A percentile compares a stretch with the other conserved stretches of the same genome.
Conservation (phyloP, 805 yeast genomes). For the Kuraishia molischiana region DNA sequence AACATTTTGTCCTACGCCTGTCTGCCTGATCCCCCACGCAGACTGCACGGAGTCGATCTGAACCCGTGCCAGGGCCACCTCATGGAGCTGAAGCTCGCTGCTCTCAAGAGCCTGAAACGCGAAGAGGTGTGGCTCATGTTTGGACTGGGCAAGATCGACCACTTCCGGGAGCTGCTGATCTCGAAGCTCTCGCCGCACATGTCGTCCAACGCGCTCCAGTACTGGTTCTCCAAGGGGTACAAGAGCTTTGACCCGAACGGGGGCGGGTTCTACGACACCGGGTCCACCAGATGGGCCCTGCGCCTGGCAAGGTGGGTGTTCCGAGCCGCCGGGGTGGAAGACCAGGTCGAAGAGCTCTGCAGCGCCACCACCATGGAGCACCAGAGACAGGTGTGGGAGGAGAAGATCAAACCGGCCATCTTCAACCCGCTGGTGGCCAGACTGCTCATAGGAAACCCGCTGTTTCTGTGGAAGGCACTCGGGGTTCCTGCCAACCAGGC, state of each 20-base stretch:
- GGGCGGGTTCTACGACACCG: conserved; percentile 67
- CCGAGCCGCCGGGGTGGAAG: conserved; percentile 39
- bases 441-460: conserved; percentile 66
- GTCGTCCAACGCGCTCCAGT: conserved; percentile 75
- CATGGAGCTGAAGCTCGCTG: conserved; percentile 69
- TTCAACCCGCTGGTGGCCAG: conserved; percentile 63
- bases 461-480: conserved; percentile 81
- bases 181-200: conserved; percentile 54
- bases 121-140: conserved; percentile 66
- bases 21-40: conserved; percentile 60
- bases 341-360: conserved; percentile 46
- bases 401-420: conserved; percentile 54
- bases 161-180: conserved; percentile 42
- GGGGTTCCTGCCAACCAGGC: conserved; percentile 90
- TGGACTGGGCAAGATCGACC: conserved; percentile 60
- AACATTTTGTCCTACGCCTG: conserved; percentile 67
- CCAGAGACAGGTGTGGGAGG: conserved; percentile 57
- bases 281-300: conserved; percentile 81
- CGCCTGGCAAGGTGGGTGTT: conserved; percentile 57
- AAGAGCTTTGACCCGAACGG: conserved; percentile 45
- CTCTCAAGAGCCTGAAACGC: conserved; percentile 44
- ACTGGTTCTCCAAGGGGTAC: conserved; percentile 60
- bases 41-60: conserved; percentile 78
- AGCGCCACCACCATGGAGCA: conserved; percentile 45
- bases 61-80: conserved; percentile 79